Evolutionary conservation across 768 basidiomycete species (phyloP).

Genomic region (Macrolepiota albuminosa): DNA sequence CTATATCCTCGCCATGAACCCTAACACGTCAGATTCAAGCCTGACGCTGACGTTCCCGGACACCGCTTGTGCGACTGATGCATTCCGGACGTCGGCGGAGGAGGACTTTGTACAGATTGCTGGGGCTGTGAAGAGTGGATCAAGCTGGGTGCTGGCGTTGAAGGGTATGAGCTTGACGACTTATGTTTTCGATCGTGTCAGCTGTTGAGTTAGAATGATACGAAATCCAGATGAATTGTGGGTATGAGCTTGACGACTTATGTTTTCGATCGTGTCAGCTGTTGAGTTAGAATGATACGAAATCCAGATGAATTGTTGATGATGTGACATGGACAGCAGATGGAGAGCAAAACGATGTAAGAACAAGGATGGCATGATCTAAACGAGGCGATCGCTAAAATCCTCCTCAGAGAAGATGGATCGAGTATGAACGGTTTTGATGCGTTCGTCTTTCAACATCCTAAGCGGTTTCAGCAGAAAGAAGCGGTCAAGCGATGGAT

Average conservation of each 20-base stretch:
- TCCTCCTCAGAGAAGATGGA: constrained; percentile 26
- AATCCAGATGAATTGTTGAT: background rate
- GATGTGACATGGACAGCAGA: constrained; percentile 3
- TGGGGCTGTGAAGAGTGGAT: constrained; percentile 20
- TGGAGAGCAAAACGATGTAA: constrained; percentile 3
- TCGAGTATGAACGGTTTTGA: constrained; percentile 45
- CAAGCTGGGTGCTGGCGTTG: constrained; percentile 24
- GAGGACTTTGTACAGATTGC: constrained; percentile 30
- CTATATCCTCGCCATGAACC: constrained; percentile 31
- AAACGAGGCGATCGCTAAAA: constrained; percentile 16
- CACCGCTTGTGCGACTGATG: constrained; percentile 23
- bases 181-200: constrained; percentile 24
- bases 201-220: constrained; percentile 17
- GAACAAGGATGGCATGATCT: background rate
- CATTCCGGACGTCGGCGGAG: constrained; percentile 26
- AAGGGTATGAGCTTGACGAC: constrained; percentile 31
- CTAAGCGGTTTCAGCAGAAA: constrained; percentile 31
- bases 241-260: constrained; percentile 32
- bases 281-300: constrained; percentile 12
- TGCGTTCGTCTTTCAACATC: constrained; percentile 87
- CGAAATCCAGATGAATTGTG: background rate
- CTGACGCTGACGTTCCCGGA: constrained; percentile 30
- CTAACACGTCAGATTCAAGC: constrained; percentile 22
- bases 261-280: constrained; percentile 24
- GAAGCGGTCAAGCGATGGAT: background rate